Evolutionary conservation across 495 filamentous ascomycete genomes (phyloP).

Genomic region (Halenospora varia): DNA sequence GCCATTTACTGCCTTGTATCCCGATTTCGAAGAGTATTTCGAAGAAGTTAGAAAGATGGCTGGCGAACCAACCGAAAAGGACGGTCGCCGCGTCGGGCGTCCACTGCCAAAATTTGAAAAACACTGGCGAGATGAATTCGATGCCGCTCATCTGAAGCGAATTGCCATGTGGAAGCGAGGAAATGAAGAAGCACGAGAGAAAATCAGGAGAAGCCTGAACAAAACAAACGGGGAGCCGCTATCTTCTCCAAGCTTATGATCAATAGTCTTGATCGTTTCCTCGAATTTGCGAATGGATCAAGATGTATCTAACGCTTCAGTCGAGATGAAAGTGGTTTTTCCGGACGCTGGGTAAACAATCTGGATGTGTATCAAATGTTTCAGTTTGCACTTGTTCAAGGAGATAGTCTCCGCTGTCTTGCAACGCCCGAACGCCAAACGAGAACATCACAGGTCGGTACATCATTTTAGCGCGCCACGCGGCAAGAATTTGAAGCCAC

Average conservation of each 20-base stretch:
- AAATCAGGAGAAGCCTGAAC: not conserved
- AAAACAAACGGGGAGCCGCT: not conserved
- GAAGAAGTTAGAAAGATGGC: slow-evolving; percentile 42
- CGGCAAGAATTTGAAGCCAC: too few species aligned
- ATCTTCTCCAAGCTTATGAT: not conserved
- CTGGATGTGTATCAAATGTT: too few species aligned
- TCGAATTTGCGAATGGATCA: not conserved
- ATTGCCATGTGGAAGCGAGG: slow-evolving; percentile 1
- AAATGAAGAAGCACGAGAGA: slow-evolving; percentile 3
- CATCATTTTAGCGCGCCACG: too few species aligned
- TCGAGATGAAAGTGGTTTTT: too few species aligned
- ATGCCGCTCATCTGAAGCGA: not conserved
- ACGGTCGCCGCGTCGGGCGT: not conserved
- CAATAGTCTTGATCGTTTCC: not conserved
- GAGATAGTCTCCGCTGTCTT: too few species aligned
- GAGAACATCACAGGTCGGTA: too few species aligned
- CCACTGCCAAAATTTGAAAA: not conserved
- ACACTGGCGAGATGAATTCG: not conserved
- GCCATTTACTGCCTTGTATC: slow-evolving; percentile 44
- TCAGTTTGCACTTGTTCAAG: too few species aligned
- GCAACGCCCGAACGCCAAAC: too few species aligned
- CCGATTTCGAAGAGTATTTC: slow-evolving; percentile 54
- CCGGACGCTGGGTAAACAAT: too few species aligned
- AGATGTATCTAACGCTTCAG: not conserved
- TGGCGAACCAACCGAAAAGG: slow-evolving; percentile 20